phyloP scores from a whole-genome alignment of 495 filamentous ascomycete species.

The Chaetomidium leptoderma region DNA sequence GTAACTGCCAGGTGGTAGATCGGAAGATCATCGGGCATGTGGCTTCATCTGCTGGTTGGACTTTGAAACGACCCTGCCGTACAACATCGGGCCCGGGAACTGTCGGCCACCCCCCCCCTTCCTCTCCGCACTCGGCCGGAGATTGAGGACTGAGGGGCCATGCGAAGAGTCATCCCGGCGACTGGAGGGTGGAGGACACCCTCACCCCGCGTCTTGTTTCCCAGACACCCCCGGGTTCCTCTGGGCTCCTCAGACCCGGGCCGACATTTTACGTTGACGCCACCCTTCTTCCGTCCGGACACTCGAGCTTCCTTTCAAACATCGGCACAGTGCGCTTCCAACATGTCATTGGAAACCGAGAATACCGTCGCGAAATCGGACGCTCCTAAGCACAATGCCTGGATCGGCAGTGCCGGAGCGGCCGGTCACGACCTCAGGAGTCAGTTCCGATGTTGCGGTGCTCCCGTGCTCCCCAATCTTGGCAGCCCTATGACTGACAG shows the following conservation, averaged over 20 bases:
- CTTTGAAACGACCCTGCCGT: neutral
- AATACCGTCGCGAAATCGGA: neutral
- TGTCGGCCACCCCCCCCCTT: neutral
- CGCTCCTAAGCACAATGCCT: conserved; percentile 22
- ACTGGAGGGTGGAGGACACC: neutral
- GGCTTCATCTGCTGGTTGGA: neutral
- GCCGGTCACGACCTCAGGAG: conserved; percentile 43
- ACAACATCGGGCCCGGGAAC: neutral
- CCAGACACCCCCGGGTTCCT: no score
- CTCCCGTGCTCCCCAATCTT: neutral
- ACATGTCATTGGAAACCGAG: conserved; percentile 1
- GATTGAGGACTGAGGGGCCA: neutral
- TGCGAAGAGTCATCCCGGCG: conserved; percentile 1
- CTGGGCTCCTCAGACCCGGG: neutral
- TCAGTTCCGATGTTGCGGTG: no score
- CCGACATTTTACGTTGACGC: neutral
- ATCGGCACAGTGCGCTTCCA: neutral
- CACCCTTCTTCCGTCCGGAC: neutral
- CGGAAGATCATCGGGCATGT: no score
- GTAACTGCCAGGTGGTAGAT: no score
- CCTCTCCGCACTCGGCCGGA: no score
- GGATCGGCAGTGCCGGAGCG: conserved; percentile 42
- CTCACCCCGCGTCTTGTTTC: neutral
- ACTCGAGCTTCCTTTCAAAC: neutral
- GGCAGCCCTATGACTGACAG: neutral